Percentiles rank a stretch among this genome's conserved stretches.
These are phyloP conservation scores for Gracilaria domingensis DNA, from an alignment of 23 red algal genomes.

Conservation along the genomic window DNA sequence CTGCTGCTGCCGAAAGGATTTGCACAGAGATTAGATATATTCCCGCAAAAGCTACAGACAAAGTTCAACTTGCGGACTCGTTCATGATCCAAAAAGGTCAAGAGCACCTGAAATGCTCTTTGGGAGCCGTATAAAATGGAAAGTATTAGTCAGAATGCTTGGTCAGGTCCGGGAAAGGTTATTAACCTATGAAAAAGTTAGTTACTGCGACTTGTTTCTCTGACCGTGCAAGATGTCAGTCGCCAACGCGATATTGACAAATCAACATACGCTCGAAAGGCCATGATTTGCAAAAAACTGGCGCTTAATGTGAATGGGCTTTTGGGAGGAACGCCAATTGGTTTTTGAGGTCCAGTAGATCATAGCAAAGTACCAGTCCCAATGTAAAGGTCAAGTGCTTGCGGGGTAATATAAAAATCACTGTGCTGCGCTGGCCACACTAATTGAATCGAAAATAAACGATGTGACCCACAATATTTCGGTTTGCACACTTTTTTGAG, in stretches of 20 bases:
- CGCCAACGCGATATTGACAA: background rate
- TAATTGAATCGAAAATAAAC: background rate
- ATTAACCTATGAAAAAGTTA: constrained; percentile 1
- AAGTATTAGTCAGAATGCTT: background rate
- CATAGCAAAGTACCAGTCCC: background rate
- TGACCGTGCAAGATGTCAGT: background rate
- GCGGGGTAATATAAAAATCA: background rate
- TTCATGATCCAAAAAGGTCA: constrained; percentile 42
- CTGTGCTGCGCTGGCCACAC: background rate
- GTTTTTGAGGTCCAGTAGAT: background rate
- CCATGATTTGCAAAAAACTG: background rate
- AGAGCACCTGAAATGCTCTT: background rate
- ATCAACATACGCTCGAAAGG: background rate
- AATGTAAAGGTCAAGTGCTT: background rate
- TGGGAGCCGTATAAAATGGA: constrained; percentile 27
- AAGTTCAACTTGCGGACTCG: constrained; percentile 13
- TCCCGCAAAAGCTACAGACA: constrained; percentile 21
- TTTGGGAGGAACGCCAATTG: background rate
- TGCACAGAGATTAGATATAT: constrained; percentile 13
- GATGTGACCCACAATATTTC: background rate
- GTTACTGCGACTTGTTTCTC: background rate
- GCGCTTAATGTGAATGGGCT: background rate
- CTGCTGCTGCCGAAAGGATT: background rate
- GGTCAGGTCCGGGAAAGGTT: constrained; percentile 5
- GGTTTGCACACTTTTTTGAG: background rate